These are phyloP conservation scores for Saccharomycopsis fodiens DNA, from an alignment of 805 yeast genomes.

Conservation along the genomic window DNA sequence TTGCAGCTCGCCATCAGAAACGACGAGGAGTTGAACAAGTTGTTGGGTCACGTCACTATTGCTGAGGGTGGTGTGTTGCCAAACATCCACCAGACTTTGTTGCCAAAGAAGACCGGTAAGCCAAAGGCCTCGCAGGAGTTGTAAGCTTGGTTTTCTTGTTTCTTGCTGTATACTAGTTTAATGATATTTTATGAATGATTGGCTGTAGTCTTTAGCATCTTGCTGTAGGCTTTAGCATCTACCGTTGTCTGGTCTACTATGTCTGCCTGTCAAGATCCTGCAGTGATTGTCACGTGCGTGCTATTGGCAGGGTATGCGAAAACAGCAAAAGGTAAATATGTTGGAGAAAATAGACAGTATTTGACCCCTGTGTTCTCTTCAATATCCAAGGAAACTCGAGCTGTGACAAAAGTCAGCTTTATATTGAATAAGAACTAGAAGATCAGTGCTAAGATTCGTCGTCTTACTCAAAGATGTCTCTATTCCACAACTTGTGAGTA, in stretches of 20 bases:
- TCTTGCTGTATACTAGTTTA: background rate
- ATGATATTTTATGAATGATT: background rate
- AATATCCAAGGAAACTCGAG: background rate
- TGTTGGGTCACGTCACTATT: slow-evolving; percentile 87
- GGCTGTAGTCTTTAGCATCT: background rate
- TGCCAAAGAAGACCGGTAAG: slow-evolving; percentile 67
- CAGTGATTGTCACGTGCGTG: background rate
- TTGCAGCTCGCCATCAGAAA: slow-evolving; percentile 97
- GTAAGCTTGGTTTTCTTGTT: slow-evolving; percentile 26
- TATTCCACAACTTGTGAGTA: slow-evolving; percentile 28
- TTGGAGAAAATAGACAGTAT: background rate
- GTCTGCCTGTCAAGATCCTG: background rate
- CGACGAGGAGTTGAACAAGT: slow-evolving; percentile 96
- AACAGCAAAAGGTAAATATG: slow-evolving; percentile 5
- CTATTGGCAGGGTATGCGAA: background rate
- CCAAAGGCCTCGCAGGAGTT: slow-evolving; percentile 59
- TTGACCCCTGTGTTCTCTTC: background rate
- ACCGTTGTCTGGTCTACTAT: background rate
- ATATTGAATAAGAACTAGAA: background rate
- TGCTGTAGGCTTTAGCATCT: background rate
- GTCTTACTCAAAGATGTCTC: slow-evolving; percentile 18
- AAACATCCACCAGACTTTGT: slow-evolving; percentile 87
- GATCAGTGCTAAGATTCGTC: background rate
- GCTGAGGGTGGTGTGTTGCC: slow-evolving; percentile 99
- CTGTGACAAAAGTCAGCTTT: no score